Evolutionary conservation across 768 basidiomycete genomes (phyloP).

Genomic region (Tylopilus intermedius): DNA sequence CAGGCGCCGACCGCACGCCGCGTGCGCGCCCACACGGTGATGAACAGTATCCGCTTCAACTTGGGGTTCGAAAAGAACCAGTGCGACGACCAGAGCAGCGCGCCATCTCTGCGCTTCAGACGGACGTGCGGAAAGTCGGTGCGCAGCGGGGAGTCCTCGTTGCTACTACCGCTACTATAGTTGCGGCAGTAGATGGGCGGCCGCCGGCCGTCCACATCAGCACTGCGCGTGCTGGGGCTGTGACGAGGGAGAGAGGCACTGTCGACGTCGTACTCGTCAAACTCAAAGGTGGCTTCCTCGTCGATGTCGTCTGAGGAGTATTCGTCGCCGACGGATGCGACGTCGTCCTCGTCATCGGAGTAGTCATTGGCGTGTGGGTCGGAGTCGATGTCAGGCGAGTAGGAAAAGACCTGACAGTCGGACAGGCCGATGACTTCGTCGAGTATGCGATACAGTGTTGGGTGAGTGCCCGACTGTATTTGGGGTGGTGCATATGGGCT

Average conservation of each 20-base stretch:
- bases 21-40: slow-evolving; percentile 86
- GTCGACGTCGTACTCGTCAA: slow-evolving; percentile 77
- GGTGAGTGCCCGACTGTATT: slow-evolving; percentile 80
- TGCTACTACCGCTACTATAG: slow-evolving; percentile 34
- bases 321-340: slow-evolving; percentile 60
- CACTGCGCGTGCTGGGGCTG: slow-evolving; percentile 9
- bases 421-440: slow-evolving; percentile 85
- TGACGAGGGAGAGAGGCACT: slow-evolving; percentile 23
- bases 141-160: slow-evolving; percentile 27
- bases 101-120: slow-evolving; percentile 58
- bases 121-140: slow-evolving; percentile 44
- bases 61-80: slow-evolving; percentile 97
- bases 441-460: slow-evolving; percentile 79
- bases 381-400: slow-evolving; percentile 85
- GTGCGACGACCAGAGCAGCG: slow-evolving; percentile 91
- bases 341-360: slow-evolving; percentile 74
- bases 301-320: slow-evolving; percentile 69
- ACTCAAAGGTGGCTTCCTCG: slow-evolving; percentile 69
- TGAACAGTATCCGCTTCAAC: slow-evolving; percentile 85
- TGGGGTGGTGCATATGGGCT: slow-evolving; percentile 70
- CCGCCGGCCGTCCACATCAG: slow-evolving; percentile 3
- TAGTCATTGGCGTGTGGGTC: slow-evolving; percentile 90
- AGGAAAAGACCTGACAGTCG: slow-evolving; percentile 95
- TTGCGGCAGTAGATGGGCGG: slow-evolving; percentile 21
- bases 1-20: slow-evolving; percentile 51